Evolutionary conservation across 192 early-diverging fungal species (phyloP).

Genomic region (Coemansia sp.): DNA sequence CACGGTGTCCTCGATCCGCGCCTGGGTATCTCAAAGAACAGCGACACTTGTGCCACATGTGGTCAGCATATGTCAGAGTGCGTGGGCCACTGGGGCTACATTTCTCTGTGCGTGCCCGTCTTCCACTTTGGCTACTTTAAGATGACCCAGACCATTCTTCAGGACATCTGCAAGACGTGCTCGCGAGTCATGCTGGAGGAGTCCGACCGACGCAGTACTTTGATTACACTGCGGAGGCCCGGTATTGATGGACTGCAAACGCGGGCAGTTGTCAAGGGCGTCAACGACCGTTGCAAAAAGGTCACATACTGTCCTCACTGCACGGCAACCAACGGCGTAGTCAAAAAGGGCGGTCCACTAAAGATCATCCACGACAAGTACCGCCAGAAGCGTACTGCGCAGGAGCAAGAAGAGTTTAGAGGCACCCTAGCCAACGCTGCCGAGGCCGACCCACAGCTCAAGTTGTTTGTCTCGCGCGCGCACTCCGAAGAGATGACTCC

Average conservation of each 20-base stretch:
- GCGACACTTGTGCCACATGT: slow-evolving; percentile 87
- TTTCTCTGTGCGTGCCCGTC: slow-evolving; percentile 89
- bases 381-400: slow-evolving; percentile 74
- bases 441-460: slow-evolving; percentile 71
- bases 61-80: slow-evolving; percentile 83
- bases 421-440: slow-evolving; percentile 74
- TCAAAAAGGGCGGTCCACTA: slow-evolving; percentile 93
- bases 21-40: slow-evolving; percentile 85
- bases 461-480: slow-evolving; percentile 73
- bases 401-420: slow-evolving; percentile 73
- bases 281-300: slow-evolving; percentile 90
- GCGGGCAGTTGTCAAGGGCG: slow-evolving; percentile 73
- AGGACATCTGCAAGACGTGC: slow-evolving; percentile 97
- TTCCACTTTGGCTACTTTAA: slow-evolving; percentile 99
- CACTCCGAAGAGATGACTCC: slow-evolving; percentile 93
- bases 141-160: slow-evolving; percentile 81
- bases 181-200: slow-evolving; percentile 87
- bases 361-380: slow-evolving; percentile 97
- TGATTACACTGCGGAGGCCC: slow-evolving; percentile 69
- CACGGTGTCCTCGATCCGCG: slow-evolving; percentile 89
- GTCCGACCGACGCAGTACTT: slow-evolving; percentile 64
- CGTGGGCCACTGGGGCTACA: slow-evolving; percentile 94
- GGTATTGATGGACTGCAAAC: slow-evolving; percentile 81
- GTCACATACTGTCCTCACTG: slow-evolving; percentile 81
- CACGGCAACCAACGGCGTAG: slow-evolving; percentile 76